Base-by-base conservation (phyloP, 2,329 filamentous ascomycete species). In the Ophiostoma angusticollis region DNA sequence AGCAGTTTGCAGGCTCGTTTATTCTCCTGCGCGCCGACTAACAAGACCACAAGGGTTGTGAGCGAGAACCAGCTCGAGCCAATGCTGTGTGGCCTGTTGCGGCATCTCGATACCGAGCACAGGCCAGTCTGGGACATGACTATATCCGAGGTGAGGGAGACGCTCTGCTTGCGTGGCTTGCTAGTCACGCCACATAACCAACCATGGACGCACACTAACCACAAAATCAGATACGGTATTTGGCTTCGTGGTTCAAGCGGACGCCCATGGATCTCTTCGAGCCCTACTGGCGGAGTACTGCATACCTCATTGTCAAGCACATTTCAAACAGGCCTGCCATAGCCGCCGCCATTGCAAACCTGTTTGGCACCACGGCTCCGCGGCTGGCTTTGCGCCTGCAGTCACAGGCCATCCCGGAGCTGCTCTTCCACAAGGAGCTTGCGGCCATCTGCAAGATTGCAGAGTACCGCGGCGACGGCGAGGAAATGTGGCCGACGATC, bases 271-370 rank as follows among this genome's bases (percentile, higher is more conserved):
- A 77, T 13, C 63, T 98, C 0, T 79, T 96, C 41, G 76, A 79
- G 40, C 86, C 89, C 1, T 96, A 86, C 56, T 96, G 89, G 87
- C 75, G 77, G 47, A 89, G 74, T 22, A 67, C 98, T 31, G 87
- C 85, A 1, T 80, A 89, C 43, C 72, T 79, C 35, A 78, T 84
- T 2, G 80, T 91, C 21, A 89, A 86, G 54, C 84, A 94, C 50
- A 70, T 96, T 44, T 69, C 80, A 17, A 69, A 73, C 34, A 74
- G 80, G 33, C 89, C 91, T n/a, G 84, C 91, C 50, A 81, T 87
- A 52, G 80, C 78, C 33, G 77, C 83, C 40, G 70, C 81, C 31
- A 68, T 96, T 35, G 84, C 86, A 18, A 85, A 93, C 47, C 60
- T 96, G 22, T 67, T 95, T 27, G 77, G 79, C 37, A 79, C 85